Evolutionary conservation across 345 rosid genomes (phyloP).

Genomic region (Trapa bicornis): DNA sequence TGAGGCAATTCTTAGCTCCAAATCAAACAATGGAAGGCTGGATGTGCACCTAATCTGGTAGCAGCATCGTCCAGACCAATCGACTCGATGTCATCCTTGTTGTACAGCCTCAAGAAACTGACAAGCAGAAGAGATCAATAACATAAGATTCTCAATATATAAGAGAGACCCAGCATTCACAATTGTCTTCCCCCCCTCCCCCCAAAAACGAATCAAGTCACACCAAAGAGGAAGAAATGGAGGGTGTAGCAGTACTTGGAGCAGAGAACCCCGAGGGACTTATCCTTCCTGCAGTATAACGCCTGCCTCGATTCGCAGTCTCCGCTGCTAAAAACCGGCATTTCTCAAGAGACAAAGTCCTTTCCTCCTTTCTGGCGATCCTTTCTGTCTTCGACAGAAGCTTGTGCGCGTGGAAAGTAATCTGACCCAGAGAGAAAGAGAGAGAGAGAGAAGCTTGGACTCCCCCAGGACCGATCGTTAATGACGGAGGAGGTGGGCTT

Average conservation of each 20-base stretch:
- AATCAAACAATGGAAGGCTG: no score
- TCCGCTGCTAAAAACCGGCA: slow-evolving; percentile 17
- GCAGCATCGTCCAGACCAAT: slow-evolving; percentile 84
- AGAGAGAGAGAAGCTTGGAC: neutral
- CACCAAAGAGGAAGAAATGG: neutral
- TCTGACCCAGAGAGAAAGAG: neutral
- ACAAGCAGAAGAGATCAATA: neutral
- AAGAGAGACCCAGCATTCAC: no score
- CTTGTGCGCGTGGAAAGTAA: neutral
- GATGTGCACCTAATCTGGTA: slow-evolving; percentile 29
- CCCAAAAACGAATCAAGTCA: neutral
- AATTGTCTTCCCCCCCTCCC: no score
- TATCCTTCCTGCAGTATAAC: slow-evolving; percentile 59
- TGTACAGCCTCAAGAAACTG: slow-evolving; percentile 51
- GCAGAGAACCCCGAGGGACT: slow-evolving; percentile 67
- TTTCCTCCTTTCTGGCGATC: neutral
- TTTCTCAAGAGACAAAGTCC: neutral
- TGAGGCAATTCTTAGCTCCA: neutral
- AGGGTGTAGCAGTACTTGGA: slow-evolving; percentile 26
- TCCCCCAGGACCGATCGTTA: neutral
- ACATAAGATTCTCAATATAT: neutral
- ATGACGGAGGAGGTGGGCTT: slow-evolving; percentile 4
- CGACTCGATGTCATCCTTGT: slow-evolving; percentile 30
- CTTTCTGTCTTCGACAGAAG: neutral
- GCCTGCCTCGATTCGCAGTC: slow-evolving; percentile 32